Percentiles rank a stretch among this genome's conserved stretches.
phyloP scores from a whole-genome alignment of 495 filamentous ascomycete genomes.

The Podospora pseudoanserina region DNA sequence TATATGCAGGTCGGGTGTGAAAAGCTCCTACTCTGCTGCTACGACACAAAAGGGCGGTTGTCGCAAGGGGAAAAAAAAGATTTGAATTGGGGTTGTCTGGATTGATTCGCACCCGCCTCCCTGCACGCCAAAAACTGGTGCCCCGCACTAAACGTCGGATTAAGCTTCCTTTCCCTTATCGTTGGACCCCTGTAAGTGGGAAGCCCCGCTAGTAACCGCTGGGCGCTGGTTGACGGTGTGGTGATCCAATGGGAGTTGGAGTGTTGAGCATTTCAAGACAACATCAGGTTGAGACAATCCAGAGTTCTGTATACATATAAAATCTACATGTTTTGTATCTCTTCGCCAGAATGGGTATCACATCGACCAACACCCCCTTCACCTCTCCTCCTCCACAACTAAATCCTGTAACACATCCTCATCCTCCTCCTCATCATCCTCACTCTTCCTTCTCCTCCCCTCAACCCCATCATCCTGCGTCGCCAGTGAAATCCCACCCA shows the following conservation, averaged over 20 bases:
- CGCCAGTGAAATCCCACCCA: not conserved
- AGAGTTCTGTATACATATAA: not conserved
- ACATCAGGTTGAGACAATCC: not conserved
- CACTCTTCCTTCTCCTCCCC: not conserved
- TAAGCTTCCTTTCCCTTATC: not conserved
- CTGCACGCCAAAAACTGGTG: constrained; percentile 5
- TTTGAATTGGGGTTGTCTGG: not conserved
- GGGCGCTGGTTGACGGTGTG: not conserved
- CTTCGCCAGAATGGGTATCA: not conserved
- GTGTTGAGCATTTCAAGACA: not conserved
- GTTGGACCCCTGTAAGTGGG: not conserved
- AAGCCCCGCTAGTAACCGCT: constrained; percentile 1
- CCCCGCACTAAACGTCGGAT: constrained; percentile 12
- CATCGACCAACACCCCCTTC: constrained; percentile 1
- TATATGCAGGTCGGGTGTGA: not conserved
- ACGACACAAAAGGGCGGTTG: not conserved
- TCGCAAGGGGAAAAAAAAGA: not conserved
- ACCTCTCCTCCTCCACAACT: not conserved
- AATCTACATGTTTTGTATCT: too few relatives aligned
- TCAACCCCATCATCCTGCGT: not conserved
- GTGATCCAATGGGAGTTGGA: not conserved
- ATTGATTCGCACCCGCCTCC: not conserved
- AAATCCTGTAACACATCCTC: constrained; percentile 21
- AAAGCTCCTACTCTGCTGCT: not conserved
- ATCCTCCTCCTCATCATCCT: constrained; percentile 4